These are phyloP conservation scores for Karstenula rhodostoma DNA, from an alignment of 2,329 filamentous ascomycete genomes.

Conservation along the genomic window DNA sequence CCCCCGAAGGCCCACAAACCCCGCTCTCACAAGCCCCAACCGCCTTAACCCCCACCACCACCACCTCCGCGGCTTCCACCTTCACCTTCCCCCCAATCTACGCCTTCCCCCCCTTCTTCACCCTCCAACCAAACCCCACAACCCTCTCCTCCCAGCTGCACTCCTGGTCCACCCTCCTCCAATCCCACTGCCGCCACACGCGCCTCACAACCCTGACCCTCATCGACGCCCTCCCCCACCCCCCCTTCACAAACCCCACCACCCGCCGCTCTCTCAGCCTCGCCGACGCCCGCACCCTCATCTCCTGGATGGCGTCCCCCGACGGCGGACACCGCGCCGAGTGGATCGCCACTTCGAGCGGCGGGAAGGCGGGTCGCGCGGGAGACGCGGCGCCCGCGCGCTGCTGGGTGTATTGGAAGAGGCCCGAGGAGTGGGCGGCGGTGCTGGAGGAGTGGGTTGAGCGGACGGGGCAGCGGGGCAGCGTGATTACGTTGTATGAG, in stretches of 20 bases:
- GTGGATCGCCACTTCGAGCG: slow-evolving; percentile 61
- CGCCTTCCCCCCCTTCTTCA: slow-evolving; percentile 86
- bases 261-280: slow-evolving; percentile 58
- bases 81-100: slow-evolving; percentile 63
- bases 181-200: slow-evolving; percentile 81
- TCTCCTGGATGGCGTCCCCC: slow-evolving; percentile 64
- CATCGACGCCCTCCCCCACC: slow-evolving; percentile 61
- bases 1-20: slow-evolving; percentile 11
- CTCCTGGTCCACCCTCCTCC: slow-evolving; percentile 88
- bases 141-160: slow-evolving; percentile 78
- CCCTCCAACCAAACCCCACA: slow-evolving; percentile 75
- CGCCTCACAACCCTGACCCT: slow-evolving; percentile 79
- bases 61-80: slow-evolving; percentile 20
- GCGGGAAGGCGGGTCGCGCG: slow-evolving; percentile 21
- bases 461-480: slow-evolving; percentile 85
- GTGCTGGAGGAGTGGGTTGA: slow-evolving; percentile 82
- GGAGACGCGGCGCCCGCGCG: slow-evolving; percentile 41
- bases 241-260: slow-evolving; percentile 62
- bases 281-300: slow-evolving; percentile 61
- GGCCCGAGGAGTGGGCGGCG: slow-evolving; percentile 88
- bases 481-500: slow-evolving; percentile 92
- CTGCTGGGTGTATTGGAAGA: slow-evolving; percentile 82
- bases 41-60: slow-evolving; percentile 18
- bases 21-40: slow-evolving; percentile 9
- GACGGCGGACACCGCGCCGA: slow-evolving; percentile 69